Evolutionary conservation across 257 asterid species (phyloP), one percentile per base, ranked within the genome.

Genomic region (Solanum chiquidenum): DNA sequence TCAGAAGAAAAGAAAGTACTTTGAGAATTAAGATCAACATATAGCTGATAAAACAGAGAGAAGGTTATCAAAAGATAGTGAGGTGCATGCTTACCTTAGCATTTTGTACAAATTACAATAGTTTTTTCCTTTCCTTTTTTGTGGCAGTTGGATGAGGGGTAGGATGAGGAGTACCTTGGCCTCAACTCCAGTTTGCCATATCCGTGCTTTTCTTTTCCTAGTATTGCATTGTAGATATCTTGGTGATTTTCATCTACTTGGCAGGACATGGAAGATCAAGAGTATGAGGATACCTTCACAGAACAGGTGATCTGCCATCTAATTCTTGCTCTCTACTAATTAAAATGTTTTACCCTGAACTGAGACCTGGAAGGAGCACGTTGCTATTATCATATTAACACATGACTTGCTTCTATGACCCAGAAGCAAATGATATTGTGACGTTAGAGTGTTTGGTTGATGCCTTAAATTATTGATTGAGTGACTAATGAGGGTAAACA

Each of bases 201-300:
- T 38, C 34, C 42, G 34, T 60, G 40, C 83, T 68, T 40, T 87
- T 27, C 7, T 58, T 27, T 38, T 31, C 52, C 75, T 35, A 66
- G 40, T 44, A 46, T 86, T 84, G 62, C 69, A 13, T 66, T 66
- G 69, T 76, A 87, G 84, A 33, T 75, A 16, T 83, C 58, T 87
- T 75, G 84, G 79, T 86, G 34, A 72, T 68, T 83, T 23, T 87
- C 72, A 74, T 85, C 86, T 87, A n/a, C 87, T 49, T 92, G 68
- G 89, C 93, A 94, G 98, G 97, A 11, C 87, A 90, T 79, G 62
- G 94, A 92, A 88, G 94, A 91, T 90, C 95, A 94, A 38, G 87
- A 89, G 25, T 89, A 92, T 87, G 98, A 94, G 35, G 94, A 92
- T 88, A 93, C 92, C 86, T 86, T 92, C 83, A 87, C 91, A 38